phyloP scores from a whole-genome alignment of 2,329 filamentous ascomycete species.

The Microascus cirrosus region DNA sequence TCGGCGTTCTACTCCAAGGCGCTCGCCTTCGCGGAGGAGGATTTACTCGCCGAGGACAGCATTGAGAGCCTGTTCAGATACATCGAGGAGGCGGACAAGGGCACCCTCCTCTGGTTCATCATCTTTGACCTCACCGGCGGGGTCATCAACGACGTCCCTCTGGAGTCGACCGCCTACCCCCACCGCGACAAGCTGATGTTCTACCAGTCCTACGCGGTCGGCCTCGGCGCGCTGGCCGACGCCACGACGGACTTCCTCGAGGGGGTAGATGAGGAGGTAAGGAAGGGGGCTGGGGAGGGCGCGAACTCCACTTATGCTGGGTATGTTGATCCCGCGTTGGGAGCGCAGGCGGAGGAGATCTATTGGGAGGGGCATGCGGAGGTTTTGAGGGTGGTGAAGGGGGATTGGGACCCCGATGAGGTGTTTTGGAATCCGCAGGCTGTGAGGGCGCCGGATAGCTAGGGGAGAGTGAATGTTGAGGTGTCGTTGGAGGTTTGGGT shows the following conservation, averaged over 20 bases:
- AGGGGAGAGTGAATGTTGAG: background rate
- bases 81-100: conserved; percentile 34
- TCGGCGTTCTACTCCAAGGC: conserved; percentile 47
- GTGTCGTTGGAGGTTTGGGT: background rate
- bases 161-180: conserved; percentile 47
- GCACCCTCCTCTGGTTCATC: conserved; percentile 45
- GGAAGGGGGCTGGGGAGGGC: conserved; percentile 13
- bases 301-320: conserved; percentile 47
- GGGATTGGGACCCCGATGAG: conserved; percentile 37
- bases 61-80: conserved; percentile 42
- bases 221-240: conserved; percentile 30
- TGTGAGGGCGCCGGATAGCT: conserved; percentile 13
- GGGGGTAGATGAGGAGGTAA: conserved; percentile 35
- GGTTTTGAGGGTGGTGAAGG: conserved; percentile 36
- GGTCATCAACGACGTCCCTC: conserved; percentile 42
- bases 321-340: conserved; percentile 45
- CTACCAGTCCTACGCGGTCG: conserved; percentile 50
- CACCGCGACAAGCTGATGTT: conserved; percentile 55
- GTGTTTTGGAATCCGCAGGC: conserved; percentile 50
- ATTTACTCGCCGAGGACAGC: conserved; percentile 30
- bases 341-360: conserved; percentile 29
- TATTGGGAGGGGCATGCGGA: conserved; percentile 46
- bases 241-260: conserved; percentile 37
- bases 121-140: conserved; percentile 54
- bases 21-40: conserved; percentile 36